Evolutionary conservation across 768 basidiomycete species (phyloP), one percentile per base, ranked within the genome.

Genomic region (Lactarius sanguifluus): DNA sequence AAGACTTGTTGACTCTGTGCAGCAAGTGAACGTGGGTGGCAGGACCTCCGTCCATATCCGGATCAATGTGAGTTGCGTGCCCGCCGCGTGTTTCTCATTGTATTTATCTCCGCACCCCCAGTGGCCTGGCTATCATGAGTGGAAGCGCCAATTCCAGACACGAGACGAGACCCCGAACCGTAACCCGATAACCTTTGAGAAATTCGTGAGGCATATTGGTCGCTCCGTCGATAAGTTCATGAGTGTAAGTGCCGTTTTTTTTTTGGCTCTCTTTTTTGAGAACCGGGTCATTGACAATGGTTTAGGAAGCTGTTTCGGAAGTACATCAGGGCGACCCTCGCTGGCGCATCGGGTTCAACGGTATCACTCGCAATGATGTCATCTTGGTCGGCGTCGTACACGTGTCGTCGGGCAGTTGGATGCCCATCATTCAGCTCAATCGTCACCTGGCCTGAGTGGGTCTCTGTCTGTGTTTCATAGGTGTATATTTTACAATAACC

Each of bases 81-180:
- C 6, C 16, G 15, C 5, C 3, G 32, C 3, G n/a, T 9, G 3
- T 23, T 13, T 16, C 34, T 32, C n/a, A 20, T 38, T 32, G n/a
- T 61, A 2, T 12, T 59, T 23, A 69, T 28, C 18, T n/a, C 32
- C 38, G 16, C 38, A 20, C 28, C 36, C 12, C 2, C 40, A 70
- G 70, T 70, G 70, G 70, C 70, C 68, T 2, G 70, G 70, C 15
- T 70, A 69, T 16, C 57, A 28, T 8, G 70, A 70, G 12, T 70
- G 64, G 64, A 66, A 70, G 34, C 70, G 70, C n/a, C 70, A 70
- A 60, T 65, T 70, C 55, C 70, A 70, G 58, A 70, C 68, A 15
- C 52, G 68, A 55, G 70, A 70, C 13, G 70, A 70, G 41, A 70
- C 70, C 0, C 57, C 64, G 8, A 58, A 60, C 18, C 68, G 68